These are phyloP conservation scores for Plicaturopsis crispa DNA, from an alignment of 768 basidiomycete genomes.

Conservation along the genomic window DNA sequence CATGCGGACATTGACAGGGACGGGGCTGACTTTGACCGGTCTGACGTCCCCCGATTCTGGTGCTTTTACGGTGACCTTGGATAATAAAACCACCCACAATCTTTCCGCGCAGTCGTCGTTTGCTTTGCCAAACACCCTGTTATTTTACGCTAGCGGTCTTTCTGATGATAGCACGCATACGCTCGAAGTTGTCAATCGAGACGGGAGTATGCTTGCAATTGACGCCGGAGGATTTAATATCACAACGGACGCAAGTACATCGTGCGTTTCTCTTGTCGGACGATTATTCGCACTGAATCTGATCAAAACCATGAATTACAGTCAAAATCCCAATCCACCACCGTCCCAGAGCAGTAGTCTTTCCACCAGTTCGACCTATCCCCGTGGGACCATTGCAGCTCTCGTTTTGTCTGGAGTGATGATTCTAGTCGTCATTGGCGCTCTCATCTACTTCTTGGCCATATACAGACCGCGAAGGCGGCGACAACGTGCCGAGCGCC, in stretches of 20 bases:
- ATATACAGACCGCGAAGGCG: slow-evolving; percentile 41
- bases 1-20: slow-evolving; percentile 31
- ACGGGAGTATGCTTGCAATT: slow-evolving; percentile 42
- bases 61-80: slow-evolving; percentile 49
- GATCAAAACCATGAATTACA: slow-evolving; percentile 4
- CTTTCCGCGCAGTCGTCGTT: slow-evolving; percentile 49
- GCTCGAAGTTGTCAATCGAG: slow-evolving; percentile 49
- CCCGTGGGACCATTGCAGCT: slow-evolving; percentile 60
- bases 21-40: slow-evolving; percentile 53
- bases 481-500: slow-evolving; percentile 14
- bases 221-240: slow-evolving; percentile 42
- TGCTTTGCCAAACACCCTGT: slow-evolving; percentile 39
- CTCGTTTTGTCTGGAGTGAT: slow-evolving; percentile 51
- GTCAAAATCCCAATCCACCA: slow-evolving; percentile 12
- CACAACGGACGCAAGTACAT: slow-evolving; percentile 28
- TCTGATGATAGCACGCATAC: slow-evolving; percentile 40
- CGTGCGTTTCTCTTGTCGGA: slow-evolving; percentile 21
- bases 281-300: background rate
- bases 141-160: slow-evolving; percentile 60
- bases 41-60: slow-evolving; percentile 51
- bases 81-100: slow-evolving; percentile 37
- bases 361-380: slow-evolving; percentile 16
- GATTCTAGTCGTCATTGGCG: slow-evolving; percentile 35
- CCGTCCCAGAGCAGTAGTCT: slow-evolving; percentile 11
- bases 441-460: slow-evolving; percentile 34